A percentile compares a stretch with the other conserved stretches of the same genome.
phyloP scores from a whole-genome alignment of 83 land plant genomes.

The Thuja plicata region DNA sequence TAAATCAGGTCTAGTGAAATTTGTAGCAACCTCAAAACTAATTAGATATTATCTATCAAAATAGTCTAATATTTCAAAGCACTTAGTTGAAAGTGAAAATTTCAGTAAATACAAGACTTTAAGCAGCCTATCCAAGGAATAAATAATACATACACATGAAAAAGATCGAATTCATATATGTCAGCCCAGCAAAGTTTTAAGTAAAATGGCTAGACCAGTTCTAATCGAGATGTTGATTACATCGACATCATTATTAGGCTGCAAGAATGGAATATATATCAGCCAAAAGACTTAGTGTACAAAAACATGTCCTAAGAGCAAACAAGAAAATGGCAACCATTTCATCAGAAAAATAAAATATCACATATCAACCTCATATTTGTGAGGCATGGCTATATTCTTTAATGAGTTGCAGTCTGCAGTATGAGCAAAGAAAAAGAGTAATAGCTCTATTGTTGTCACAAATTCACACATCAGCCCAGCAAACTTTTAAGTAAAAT shows the following conservation, averaged over 20 bases:
- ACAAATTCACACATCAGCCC: not conserved
- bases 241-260: slow-evolving; percentile 76
- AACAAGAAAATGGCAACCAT: not conserved
- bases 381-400: not conserved
- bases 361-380: not conserved
- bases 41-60: not conserved
- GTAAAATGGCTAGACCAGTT: slow-evolving; percentile 56
- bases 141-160: not conserved
- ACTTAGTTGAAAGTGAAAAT: too few relatives aligned
- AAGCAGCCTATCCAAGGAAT: not conserved
- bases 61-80: not conserved
- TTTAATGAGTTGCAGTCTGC: not conserved
- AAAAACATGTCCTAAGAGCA: not conserved
- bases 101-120: too few relatives aligned
- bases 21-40: not conserved
- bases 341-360: not conserved
- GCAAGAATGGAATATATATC: slow-evolving; percentile 24
- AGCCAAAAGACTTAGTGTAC: not conserved
- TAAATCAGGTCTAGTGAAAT: too few relatives aligned
- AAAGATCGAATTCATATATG: not conserved
- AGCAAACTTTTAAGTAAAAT: slow-evolving; percentile 16
- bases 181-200: not conserved
- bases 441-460: not conserved
- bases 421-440: not conserved
- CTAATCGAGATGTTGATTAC: slow-evolving; percentile 75